A percentile compares a stretch with the other conserved stretches of the same genome.
Evolutionary conservation across 2,329 filamentous ascomycete species (phyloP).

Genomic region (Fusarium virguliforme): DNA sequence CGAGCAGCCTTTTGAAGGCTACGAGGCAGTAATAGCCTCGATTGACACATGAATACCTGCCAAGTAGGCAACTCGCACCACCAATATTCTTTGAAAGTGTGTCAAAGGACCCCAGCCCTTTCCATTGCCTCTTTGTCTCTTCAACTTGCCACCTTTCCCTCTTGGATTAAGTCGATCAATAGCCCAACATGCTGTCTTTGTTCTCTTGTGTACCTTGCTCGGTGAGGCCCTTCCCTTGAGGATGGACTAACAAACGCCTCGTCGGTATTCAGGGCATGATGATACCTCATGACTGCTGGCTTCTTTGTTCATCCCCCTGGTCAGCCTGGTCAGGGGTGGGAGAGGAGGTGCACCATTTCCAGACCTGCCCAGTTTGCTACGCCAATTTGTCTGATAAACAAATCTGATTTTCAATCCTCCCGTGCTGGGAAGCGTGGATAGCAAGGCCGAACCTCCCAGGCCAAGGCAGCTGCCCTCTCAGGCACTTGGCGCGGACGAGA

Average conservation of each 20-base stretch:
- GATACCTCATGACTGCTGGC: neutral
- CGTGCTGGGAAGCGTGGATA: neutral
- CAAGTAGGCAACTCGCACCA: neutral
- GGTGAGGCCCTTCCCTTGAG: neutral
- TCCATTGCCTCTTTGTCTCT: neutral
- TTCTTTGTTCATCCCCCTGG: slow-evolving; percentile 25
- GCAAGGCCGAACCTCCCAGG: too few species aligned
- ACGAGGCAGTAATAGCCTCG: neutral
- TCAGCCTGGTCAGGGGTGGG: neutral
- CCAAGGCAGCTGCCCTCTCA: neutral
- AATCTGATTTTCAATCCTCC: neutral
- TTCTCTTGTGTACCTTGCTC: neutral
- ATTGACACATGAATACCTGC: neutral
- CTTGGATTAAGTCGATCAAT: neutral
- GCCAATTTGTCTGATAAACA: neutral
- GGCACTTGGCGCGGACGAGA: neutral
- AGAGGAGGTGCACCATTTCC: neutral
- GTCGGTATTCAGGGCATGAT: neutral
- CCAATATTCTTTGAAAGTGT: neutral
- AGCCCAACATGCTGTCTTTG: slow-evolving; percentile 21
- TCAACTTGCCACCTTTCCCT: neutral
- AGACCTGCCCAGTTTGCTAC: neutral
- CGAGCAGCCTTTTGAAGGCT: neutral
- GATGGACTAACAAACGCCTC: neutral
- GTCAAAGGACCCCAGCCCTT: neutral